Evolutionary conservation across 2,329 filamentous ascomycete species (phyloP).

Genomic region (Trichophyton rubrum): DNA sequence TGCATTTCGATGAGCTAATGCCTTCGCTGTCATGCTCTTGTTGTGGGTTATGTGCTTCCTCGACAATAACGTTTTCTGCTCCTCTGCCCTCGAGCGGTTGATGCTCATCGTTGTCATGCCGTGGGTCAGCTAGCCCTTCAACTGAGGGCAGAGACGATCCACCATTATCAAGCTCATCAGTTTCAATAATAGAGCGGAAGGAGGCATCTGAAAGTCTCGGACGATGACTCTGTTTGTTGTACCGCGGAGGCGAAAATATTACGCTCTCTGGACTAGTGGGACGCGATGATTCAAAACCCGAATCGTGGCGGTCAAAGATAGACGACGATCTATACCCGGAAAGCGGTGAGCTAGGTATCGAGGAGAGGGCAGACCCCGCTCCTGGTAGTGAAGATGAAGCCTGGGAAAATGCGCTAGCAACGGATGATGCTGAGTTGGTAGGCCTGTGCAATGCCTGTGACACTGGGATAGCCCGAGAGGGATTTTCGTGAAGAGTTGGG

Average conservation of each 20-base stretch:
- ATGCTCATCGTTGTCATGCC: background rate
- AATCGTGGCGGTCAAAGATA: slow-evolving; percentile 63
- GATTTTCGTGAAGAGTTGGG: slow-evolving; percentile 35
- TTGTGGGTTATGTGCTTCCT: background rate
- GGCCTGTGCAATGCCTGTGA: slow-evolving; percentile 20
- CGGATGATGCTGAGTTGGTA: slow-evolving; percentile 32
- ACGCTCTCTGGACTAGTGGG: slow-evolving; percentile 75
- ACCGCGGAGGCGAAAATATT: slow-evolving; percentile 49
- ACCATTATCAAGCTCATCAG: background rate
- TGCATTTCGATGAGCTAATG: background rate
- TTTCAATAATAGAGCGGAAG: slow-evolving; percentile 24
- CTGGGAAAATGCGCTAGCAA: slow-evolving; percentile 3
- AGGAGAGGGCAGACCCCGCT: slow-evolving; percentile 50
- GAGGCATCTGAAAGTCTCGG: slow-evolving; percentile 49
- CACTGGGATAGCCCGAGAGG: slow-evolving; percentile 16
- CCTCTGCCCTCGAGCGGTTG: background rate
- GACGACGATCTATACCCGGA: slow-evolving; percentile 60
- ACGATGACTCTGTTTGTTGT: slow-evolving; percentile 44
- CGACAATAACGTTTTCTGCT: background rate
- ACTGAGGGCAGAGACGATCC: background rate
- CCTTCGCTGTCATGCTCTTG: background rate
- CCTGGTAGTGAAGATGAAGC: slow-evolving; percentile 43
- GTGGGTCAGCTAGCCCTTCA: background rate
- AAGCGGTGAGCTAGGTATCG: slow-evolving; percentile 66
- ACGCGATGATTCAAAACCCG: slow-evolving; percentile 53